Base-by-base conservation (phyloP, 306 rosid genomes). In the Vicia sativa region DNA sequence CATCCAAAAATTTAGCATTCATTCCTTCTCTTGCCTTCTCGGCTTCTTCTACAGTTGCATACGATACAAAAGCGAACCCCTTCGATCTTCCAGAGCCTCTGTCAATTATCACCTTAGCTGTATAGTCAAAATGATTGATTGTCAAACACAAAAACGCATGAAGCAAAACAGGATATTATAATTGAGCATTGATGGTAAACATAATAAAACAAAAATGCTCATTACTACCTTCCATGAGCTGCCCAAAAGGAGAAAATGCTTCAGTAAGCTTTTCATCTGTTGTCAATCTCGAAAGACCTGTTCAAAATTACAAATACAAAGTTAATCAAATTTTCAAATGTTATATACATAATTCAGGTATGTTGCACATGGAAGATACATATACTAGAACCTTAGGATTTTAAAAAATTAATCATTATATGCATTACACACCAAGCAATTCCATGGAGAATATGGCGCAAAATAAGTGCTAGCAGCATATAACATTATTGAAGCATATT, bases 1-100 rank as follows among this genome's bases (percentile, higher is more conserved):
- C 98, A 76, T 93, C 98, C 76, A 93, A 76, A 79, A 86, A 86
- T 78, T 90, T 93, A n/a, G 96, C 96, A 68, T 93, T 85, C 91
- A 88, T 87, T 77, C 77, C 96, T 65, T 86, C 85, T 67, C 80
- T 81, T 0, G 96, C 98, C 77, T 82, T 90, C 77, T 86, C 96
- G 16, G 98, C 98, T 65, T 90, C 98, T 64, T 93, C 98, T 49
- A 88, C 66, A 25, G 76, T 25, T 10, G 75, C 3, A 11, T 87
- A 92, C 5, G 90, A 70, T 21, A 92, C 87, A 75, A 92, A 92
- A 31, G 65, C 98, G 34, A 83, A 90, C 35, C 98, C 98, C 83
- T 92, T 92, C 0, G 98, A 90, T 81, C 96, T 81, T 72, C 96
- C 96, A 1, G 97, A 74, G 46, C 28, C 85, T 80, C 97, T 83